These are phyloP conservation scores for Chenopodium suecicum DNA, from an alignment of 148 eudicot species.

Conservation along the genomic window DNA sequence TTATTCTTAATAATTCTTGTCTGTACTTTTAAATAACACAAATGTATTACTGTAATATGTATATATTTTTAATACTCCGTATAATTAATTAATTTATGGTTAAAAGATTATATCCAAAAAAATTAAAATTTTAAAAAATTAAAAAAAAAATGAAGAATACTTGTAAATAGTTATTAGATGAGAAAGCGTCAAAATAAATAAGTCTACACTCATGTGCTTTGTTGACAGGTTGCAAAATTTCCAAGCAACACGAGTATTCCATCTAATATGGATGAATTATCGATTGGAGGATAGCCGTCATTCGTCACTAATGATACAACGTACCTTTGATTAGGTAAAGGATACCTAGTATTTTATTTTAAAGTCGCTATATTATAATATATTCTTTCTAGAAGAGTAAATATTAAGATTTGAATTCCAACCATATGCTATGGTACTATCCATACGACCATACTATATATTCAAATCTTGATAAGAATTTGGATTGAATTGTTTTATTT, in stretches of 20 bases:
- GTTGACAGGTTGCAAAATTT: slow-evolving; percentile 15
- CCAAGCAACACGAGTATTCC: background rate
- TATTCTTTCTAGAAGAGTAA: slow-evolving; percentile 4
- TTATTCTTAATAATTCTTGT: no score
- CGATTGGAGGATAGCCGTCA: background rate
- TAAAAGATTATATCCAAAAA: no score
- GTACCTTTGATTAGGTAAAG: background rate
- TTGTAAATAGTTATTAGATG: background rate
- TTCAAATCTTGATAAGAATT: no score
- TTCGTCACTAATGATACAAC: slow-evolving; percentile 23
- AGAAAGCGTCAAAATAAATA: slow-evolving; percentile 13
- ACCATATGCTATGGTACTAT: background rate
- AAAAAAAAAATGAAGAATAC: no score
- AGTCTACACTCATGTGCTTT: slow-evolving; percentile 14
- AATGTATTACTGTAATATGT: no score
- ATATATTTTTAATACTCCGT: no score
- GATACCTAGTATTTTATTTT: background rate
- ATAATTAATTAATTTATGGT: no score
- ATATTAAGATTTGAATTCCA: slow-evolving; percentile 16
- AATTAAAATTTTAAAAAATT: no score
- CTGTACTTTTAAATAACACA: no score
- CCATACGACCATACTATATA: no score
- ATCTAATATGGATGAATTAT: background rate
- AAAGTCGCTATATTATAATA: background rate
- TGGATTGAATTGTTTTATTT: no score